A percentile compares a stretch with the other conserved stretches of the same genome.
Conservation (phyloP, 2,329 filamentous ascomycete species). For the Pseudogymnoascus sp. region DNA sequence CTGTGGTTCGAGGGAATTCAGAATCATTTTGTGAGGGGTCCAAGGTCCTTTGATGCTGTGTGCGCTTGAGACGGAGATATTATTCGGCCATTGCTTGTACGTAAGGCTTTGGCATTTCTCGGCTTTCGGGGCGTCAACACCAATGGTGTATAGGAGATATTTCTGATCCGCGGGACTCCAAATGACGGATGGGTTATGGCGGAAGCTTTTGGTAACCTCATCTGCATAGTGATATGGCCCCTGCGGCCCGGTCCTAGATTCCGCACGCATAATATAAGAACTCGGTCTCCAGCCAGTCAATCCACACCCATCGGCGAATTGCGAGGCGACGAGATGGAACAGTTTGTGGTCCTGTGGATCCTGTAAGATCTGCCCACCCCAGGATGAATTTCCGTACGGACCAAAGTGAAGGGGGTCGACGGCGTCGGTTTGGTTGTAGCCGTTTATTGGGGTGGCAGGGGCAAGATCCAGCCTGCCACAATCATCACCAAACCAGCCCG, state of each 20-base stretch:
- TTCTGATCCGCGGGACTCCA: slow-evolving; percentile 38
- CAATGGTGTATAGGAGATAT: slow-evolving; percentile 41
- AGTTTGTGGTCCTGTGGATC: slow-evolving; percentile 33
- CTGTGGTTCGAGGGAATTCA: not conserved
- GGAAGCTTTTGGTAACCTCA: slow-evolving; percentile 36
- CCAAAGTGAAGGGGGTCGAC: not conserved
- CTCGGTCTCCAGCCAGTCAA: slow-evolving; percentile 41
- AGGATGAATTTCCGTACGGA: slow-evolving; percentile 36
- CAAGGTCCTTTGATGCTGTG: not conserved
- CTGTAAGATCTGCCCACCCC: slow-evolving; percentile 41
- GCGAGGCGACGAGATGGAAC: slow-evolving; percentile 40
- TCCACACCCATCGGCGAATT: slow-evolving; percentile 40
- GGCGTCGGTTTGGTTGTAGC: slow-evolving; percentile 39
- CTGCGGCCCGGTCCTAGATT: slow-evolving; percentile 36
- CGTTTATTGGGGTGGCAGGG: slow-evolving; percentile 34
- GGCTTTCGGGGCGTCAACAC: slow-evolving; percentile 31
- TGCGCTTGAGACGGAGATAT: not conserved
- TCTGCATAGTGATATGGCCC: slow-evolving; percentile 39
- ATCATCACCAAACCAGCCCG: slow-evolving; percentile 38
- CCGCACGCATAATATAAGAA: slow-evolving; percentile 39
- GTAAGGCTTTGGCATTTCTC: not conserved
- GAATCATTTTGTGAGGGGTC: slow-evolving; percentile 16
- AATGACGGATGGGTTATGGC: slow-evolving; percentile 40
- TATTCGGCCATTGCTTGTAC: not conserved
- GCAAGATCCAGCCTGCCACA: slow-evolving; percentile 40